Evolutionary conservation across 768 basidiomycete genomes (phyloP).

Genomic region (Leccinum longicurvipes): DNA sequence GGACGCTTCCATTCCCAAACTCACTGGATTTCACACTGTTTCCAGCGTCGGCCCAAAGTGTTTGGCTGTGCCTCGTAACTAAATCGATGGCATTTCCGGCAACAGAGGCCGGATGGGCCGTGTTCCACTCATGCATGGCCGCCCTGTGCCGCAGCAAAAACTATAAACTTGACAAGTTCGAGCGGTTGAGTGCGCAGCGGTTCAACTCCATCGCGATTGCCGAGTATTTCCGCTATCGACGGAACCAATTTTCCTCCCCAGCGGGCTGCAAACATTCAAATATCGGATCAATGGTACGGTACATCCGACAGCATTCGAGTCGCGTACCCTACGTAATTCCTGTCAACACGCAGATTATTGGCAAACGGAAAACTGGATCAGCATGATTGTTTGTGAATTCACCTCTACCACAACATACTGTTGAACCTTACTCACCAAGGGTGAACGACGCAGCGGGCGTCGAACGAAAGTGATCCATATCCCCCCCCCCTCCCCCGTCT

Average conservation of each 20-base stretch:
- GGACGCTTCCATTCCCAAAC: conserved; percentile 22
- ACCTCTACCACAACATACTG: not conserved
- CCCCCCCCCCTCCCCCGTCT: conserved; percentile 2
- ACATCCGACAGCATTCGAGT: conserved; percentile 23
- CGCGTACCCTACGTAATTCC: conserved; percentile 27
- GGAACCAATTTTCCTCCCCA: conserved; percentile 15
- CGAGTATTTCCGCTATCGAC: conserved; percentile 27
- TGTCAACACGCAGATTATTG: not conserved
- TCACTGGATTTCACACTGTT: conserved; percentile 29
- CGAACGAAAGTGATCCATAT: conserved; percentile 6
- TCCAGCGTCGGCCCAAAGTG: conserved; percentile 8
- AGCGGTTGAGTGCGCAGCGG: conserved; percentile 1
- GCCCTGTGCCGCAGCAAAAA: conserved; percentile 18
- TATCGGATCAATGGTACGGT: conserved; percentile 32
- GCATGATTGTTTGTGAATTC: conserved; percentile 1
- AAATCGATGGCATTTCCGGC: conserved; percentile 25
- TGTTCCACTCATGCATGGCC: conserved; percentile 13
- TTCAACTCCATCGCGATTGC: conserved; percentile 13
- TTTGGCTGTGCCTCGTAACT: conserved; percentile 31
- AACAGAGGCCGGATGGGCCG: conserved; percentile 16
- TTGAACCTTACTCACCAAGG: conserved; percentile 9
- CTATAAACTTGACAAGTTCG: conserved; percentile 9
- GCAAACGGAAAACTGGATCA: conserved; percentile 2
- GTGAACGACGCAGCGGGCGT: conserved; percentile 2
- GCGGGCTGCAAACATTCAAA: conserved; percentile 17